These are phyloP conservation scores for Erodium maritimum DNA, from an alignment of 345 rosid genomes.

Conservation along the genomic window DNA sequence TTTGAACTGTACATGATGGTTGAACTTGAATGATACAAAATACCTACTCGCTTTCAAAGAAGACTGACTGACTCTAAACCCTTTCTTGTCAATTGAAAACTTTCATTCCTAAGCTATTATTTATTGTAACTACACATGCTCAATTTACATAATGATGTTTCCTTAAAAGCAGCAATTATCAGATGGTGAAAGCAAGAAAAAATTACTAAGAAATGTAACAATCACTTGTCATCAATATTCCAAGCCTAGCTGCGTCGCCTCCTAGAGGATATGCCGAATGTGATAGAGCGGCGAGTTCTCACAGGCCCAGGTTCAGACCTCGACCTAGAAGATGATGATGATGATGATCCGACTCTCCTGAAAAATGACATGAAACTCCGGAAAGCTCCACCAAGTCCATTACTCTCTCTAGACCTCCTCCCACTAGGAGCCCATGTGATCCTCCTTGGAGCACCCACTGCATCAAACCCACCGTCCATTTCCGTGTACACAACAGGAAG, in stretches of 20 bases:
- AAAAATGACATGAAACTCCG: constrained; percentile 29
- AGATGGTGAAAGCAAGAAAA: no score
- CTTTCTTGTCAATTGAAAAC: no score
- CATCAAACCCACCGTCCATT: constrained; percentile 38
- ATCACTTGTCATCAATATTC: not conserved
- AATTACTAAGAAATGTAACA: no score
- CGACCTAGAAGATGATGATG: no score
- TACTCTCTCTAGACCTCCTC: constrained; percentile 33
- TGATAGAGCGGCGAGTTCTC: constrained; percentile 21
- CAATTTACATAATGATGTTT: no score
- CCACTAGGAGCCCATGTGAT: constrained; percentile 39
- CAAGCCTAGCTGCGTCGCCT: constrained; percentile 4
- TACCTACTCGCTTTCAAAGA: no score
- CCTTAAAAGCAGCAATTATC: no score
- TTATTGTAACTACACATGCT: no score
- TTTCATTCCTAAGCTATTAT: no score
- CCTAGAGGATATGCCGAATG: constrained; percentile 22
- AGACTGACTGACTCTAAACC: no score
- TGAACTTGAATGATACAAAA: no score
- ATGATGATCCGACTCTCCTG: constrained; percentile 20
- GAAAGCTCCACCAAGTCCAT: constrained; percentile 33
- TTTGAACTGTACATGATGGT: no score
- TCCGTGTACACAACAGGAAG: constrained; percentile 42
- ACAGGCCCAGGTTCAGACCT: constrained; percentile 12
- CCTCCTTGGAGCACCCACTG: constrained; percentile 42